Conservation (phyloP, 2,329 filamentous ascomycete genomes). For the Aspergillus neoniger region DNA sequence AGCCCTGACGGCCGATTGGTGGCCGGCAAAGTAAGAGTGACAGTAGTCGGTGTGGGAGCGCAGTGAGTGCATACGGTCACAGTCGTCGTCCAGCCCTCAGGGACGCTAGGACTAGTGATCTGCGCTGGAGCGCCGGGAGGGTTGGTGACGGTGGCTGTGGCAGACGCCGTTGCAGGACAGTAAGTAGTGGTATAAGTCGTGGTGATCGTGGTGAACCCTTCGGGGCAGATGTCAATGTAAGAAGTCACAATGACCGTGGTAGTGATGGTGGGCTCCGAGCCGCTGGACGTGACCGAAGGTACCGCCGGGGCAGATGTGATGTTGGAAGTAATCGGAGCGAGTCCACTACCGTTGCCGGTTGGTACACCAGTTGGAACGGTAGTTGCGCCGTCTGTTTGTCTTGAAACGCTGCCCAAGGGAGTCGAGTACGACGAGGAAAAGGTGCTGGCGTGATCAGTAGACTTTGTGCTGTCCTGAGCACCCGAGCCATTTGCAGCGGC, state of each 20-base stretch:
- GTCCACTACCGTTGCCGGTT: neutral
- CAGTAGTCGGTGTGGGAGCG: neutral
- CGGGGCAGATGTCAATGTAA: conserved; percentile 46
- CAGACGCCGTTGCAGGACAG: conserved; percentile 34
- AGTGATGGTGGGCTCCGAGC: conserved; percentile 25
- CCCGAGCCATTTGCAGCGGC: neutral
- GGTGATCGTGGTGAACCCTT: conserved; percentile 45
- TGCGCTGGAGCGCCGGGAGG: conserved; percentile 17
- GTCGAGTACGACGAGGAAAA: neutral
- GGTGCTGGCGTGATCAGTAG: neutral
- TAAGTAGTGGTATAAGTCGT: conserved; percentile 42
- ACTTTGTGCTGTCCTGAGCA: neutral
- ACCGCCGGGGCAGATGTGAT: neutral
- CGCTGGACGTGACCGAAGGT: neutral
- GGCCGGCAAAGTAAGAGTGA: conserved; percentile 12
- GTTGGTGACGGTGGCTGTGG: conserved; percentile 29
- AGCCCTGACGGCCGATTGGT: conserved; percentile 20
- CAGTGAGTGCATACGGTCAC: conserved; percentile 1
- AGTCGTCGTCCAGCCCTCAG: conserved; percentile 26
- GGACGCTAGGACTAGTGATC: conserved; percentile 7
- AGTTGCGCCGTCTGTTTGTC: neutral
- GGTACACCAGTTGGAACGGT: neutral
- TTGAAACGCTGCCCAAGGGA: neutral
- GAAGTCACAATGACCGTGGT: conserved; percentile 44
- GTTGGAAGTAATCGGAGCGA: neutral